phyloP scores from a whole-genome alignment of 2,329 filamentous ascomycete species.

The Xylaria sp. region DNA sequence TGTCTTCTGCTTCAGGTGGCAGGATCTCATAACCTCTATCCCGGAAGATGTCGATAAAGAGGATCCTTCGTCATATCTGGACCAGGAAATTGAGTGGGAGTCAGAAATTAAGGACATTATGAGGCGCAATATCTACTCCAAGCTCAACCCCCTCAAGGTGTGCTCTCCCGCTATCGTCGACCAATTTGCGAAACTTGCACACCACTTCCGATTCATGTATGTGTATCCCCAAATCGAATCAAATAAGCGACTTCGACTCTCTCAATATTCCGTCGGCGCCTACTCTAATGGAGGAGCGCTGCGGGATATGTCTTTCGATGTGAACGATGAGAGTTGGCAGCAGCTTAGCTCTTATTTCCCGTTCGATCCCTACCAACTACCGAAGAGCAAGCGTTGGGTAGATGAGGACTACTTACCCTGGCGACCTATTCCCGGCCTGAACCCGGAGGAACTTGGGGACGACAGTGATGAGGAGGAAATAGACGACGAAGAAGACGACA shows the following conservation, averaged over 20 bases:
- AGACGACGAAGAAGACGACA: conserved; percentile 57
- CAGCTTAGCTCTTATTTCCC: conserved; percentile 96
- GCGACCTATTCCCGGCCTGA: conserved; percentile 77
- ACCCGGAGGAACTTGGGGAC: conserved; percentile 65
- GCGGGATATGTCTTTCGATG: conserved; percentile 62
- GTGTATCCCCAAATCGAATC: conserved; percentile 88
- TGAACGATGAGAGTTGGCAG: conserved; percentile 79
- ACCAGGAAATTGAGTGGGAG: conserved; percentile 82
- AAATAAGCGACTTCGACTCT: conserved; percentile 89
- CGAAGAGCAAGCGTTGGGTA: conserved; percentile 87
- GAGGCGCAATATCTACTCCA: conserved; percentile 82
- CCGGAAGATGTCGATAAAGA: conserved; percentile 71
- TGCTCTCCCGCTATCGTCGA: conserved; percentile 90
- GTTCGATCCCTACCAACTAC: conserved; percentile 95
- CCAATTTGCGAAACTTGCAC: conserved; percentile 89
- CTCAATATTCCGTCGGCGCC: conserved; percentile 71
- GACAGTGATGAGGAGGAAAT: conserved; percentile 65
- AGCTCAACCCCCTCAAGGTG: conserved; percentile 94
- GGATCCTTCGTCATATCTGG: conserved; percentile 68
- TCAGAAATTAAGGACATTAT: conserved; percentile 78
- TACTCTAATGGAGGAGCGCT: conserved; percentile 66
- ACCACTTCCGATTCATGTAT: conserved; percentile 88
- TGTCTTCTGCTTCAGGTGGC: conserved; percentile 98
- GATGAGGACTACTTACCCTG: conserved; percentile 85
- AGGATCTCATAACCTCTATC: conserved; percentile 78